Evolutionary conservation across 495 filamentous ascomycete species (phyloP).

Genomic region (Aspergillus baeticus): DNA sequence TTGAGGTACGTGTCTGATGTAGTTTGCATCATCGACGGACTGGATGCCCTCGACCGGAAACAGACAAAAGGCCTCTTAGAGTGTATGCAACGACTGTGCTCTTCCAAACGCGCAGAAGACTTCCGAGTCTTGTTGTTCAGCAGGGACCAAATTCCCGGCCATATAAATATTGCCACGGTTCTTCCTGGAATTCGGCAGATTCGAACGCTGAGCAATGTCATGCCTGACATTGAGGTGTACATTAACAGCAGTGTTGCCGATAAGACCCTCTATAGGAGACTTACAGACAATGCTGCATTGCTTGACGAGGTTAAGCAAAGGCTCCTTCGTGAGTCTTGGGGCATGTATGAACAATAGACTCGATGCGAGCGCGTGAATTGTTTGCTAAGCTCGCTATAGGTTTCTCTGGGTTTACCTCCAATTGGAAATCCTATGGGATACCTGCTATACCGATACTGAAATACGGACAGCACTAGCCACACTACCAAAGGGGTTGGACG

Average conservation of each 20-base stretch:
- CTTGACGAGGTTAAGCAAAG: too few relatives aligned
- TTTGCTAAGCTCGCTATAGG: too few relatives aligned
- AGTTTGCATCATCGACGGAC: conserved; percentile 19
- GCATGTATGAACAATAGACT: too few relatives aligned
- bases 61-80: conserved; percentile 4
- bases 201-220: conserved; percentile 21
- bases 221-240: conserved; percentile 22
- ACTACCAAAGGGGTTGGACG: conserved; percentile 18
- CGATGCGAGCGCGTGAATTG: too few relatives aligned
- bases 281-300: conserved; percentile 26
- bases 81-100: conserved; percentile 7
- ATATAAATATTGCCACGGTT: conserved; percentile 15
- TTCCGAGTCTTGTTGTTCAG: conserved; percentile 20
- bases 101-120: neutral
- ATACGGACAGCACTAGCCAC: neutral
- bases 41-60: conserved; percentile 12
- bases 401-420: too few relatives aligned
- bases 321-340: too few relatives aligned
- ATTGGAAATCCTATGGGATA: too few relatives aligned
- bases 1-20: conserved; percentile 11
- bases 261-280: conserved; percentile 17
- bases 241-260: conserved; percentile 22
- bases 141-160: conserved; percentile 22
- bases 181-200: conserved; percentile 21
- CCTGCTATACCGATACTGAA: too few relatives aligned